A percentile compares a stretch with the other conserved stretches of the same genome.
These are phyloP conservation scores for Hypoxylon sp. DNA, from an alignment of 2,329 filamentous ascomycete genomes.

Conservation along the genomic window DNA sequence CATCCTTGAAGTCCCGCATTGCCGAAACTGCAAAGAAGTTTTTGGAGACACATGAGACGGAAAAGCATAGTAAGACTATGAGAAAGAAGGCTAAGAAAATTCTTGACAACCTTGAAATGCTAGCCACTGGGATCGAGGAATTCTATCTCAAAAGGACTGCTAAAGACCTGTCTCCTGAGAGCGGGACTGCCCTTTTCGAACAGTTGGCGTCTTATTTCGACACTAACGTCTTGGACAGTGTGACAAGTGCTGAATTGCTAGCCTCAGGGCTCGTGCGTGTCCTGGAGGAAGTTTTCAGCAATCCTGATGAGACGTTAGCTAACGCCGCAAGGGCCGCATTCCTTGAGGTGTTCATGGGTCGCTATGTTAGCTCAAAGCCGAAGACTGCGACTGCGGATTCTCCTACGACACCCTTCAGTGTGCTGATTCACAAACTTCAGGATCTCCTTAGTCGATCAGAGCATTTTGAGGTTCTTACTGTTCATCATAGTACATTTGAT, in stretches of 20 bases:
- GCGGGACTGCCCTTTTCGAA: conserved; percentile 78
- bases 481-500: conserved; percentile 92
- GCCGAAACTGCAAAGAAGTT: conserved; percentile 85
- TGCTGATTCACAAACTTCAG: conserved; percentile 93
- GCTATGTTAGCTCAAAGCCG: conserved; percentile 74
- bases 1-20: conserved; percentile 79
- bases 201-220: conserved; percentile 88
- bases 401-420: conserved; percentile 86
- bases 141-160: conserved; percentile 75
- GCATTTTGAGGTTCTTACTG: conserved; percentile 97
- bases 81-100: conserved; percentile 85
- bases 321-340: conserved; percentile 84
- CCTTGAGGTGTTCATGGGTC: conserved; percentile 91
- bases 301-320: conserved; percentile 72
- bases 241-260: conserved; percentile 94
- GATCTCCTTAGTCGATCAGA: conserved; percentile 96
- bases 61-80: conserved; percentile 78
- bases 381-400: conserved; percentile 77
- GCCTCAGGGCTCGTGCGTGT: conserved; percentile 91
- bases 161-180: conserved; percentile 60
- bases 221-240: conserved; percentile 88
- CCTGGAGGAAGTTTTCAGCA: conserved; percentile 85
- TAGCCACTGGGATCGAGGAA: conserved; percentile 79
- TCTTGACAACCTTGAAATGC: conserved; percentile 76
- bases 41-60: conserved; percentile 84